Evolutionary conservation across 805 yeast species (phyloP).

Genomic region (Starmerella apicola): DNA sequence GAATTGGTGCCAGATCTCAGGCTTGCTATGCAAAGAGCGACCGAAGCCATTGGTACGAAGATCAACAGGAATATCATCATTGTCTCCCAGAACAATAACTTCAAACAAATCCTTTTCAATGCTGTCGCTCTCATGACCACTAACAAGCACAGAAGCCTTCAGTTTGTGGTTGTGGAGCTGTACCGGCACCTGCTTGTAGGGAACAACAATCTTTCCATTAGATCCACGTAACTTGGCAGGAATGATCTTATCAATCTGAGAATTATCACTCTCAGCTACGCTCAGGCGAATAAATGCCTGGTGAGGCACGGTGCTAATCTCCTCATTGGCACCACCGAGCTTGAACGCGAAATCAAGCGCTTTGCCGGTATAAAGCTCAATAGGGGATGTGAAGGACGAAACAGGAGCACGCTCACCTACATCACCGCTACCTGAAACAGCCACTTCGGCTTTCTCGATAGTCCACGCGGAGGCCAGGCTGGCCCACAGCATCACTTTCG

Average conservation of each 20-base stretch:
- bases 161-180: slow-evolving; percentile 23
- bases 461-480: slow-evolving; percentile 21
- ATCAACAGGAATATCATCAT: slow-evolving; percentile 11
- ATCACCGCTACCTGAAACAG: slow-evolving; percentile 19
- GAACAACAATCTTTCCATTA: slow-evolving; percentile 24
- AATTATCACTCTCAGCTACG: slow-evolving; percentile 3
- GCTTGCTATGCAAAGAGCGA: slow-evolving; percentile 31
- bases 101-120: slow-evolving; percentile 16
- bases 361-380: slow-evolving; percentile 13
- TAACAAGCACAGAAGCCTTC: slow-evolving; percentile 23
- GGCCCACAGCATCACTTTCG: slow-evolving; percentile 2
- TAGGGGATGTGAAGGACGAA: slow-evolving; percentile 8
- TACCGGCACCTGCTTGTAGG: slow-evolving; percentile 25
- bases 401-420: slow-evolving; percentile 14
- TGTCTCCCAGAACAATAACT: slow-evolving; percentile 14
- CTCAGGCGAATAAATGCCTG: slow-evolving; percentile 17
- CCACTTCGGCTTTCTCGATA: slow-evolving; percentile 17
- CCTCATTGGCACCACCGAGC: slow-evolving; percentile 3
- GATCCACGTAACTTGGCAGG: slow-evolving; percentile 26
- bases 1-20: slow-evolving; percentile 57
- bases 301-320: slow-evolving; percentile 12
- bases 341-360: slow-evolving; percentile 19
- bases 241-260: slow-evolving; percentile 11
- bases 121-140: slow-evolving; percentile 20
- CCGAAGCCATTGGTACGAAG: slow-evolving; percentile 7